Percentiles rank a stretch among this genome's conserved stretches.
phyloP scores from a whole-genome alignment of 352 stramenopile genomes.

The Salisapilia sapeloensis region DNA sequence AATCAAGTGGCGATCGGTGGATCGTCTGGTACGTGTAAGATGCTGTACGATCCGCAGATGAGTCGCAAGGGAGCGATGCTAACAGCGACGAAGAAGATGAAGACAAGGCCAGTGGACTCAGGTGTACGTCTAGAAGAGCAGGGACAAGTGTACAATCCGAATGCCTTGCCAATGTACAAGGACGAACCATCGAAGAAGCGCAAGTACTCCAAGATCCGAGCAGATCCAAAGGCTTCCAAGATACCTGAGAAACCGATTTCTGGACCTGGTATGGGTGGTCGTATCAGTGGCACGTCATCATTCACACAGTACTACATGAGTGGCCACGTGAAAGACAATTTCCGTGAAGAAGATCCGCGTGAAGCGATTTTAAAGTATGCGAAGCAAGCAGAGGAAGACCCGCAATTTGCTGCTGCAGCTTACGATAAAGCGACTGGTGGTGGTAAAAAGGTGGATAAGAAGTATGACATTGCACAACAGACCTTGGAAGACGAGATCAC shows the following conservation, averaged over 20 bases:
- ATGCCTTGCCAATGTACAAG: slow-evolving; percentile 70
- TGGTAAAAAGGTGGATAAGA: slow-evolving; percentile 42
- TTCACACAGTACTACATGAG: slow-evolving; percentile 84
- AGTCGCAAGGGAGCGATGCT: slow-evolving; percentile 68
- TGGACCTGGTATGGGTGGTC: slow-evolving; percentile 54
- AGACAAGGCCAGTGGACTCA: slow-evolving; percentile 28
- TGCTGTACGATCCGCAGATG: slow-evolving; percentile 51
- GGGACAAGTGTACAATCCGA: slow-evolving; percentile 56
- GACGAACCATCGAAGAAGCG: slow-evolving; percentile 48
- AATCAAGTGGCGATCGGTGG: slow-evolving; percentile 70
- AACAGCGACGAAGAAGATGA: slow-evolving; percentile 65
- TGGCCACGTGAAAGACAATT: slow-evolving; percentile 70
- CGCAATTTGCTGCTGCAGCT: slow-evolving; percentile 41
- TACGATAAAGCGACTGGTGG: slow-evolving; percentile 29
- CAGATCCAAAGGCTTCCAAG: slow-evolving; percentile 57
- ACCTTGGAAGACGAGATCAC: slow-evolving; percentile 71
- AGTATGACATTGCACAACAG: slow-evolving; percentile 51
- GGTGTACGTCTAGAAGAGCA: slow-evolving; percentile 51
- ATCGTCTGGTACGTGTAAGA: slow-evolving; percentile 36
- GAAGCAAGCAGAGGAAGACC: slow-evolving; percentile 46
- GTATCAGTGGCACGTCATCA: slow-evolving; percentile 61
- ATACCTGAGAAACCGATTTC: slow-evolving; percentile 59
- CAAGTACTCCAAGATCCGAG: slow-evolving; percentile 47
- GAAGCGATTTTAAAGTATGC: slow-evolving; percentile 79
- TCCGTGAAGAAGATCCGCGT: slow-evolving; percentile 71